Base-by-base conservation (phyloP, 2,329 filamentous ascomycete genomes). In the Beauveria scarabaeidicola region DNA sequence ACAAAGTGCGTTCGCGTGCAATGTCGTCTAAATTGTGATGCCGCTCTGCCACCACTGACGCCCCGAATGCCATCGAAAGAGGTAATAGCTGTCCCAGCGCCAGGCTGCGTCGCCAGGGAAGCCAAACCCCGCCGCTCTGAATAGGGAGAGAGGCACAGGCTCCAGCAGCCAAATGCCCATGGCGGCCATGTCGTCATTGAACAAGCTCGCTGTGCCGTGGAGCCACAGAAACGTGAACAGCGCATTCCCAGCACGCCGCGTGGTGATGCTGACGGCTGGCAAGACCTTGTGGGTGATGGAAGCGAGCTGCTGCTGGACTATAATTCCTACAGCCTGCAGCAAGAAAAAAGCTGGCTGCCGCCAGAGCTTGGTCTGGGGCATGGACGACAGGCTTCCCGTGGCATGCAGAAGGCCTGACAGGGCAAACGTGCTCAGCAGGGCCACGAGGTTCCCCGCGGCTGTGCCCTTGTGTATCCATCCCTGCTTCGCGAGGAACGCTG, bases 131-230 rank as follows among this genome's bases (percentile, higher is more conserved):
- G 92, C 38, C 2, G 80, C 82, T 27, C 90, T 78, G n/a, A 91
- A 68, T 1, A 81, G 68, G 58, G 90, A 95, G 9, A 93, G 64
- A 0, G 91, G 90, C n/a, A 96, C 73, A 0, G 91, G 90, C 71
- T 97, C 91, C 62, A 85, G 84, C 15, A 95, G 72, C 89, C 89
- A 96, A 0, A 96, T 67, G 0, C 90, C 91, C 1, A 84, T 81
- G 11, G 80, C 78, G 0, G 86, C 81, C 69, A 96, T 85, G 67
- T 97, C 92, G 68, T 96, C 84, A 11, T 85, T 77, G n/a, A 96
- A 78, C 40, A 85, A 70, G 44, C 77, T 77, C 1, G 81, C 81
- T 0, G 89, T 93, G 17, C 77, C 70, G 58, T 85, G 82, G 61
- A 95, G 74, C 90, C 90, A 97, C 0, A 70, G 65, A 5, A 85